Percentiles rank a stretch among this genome's conserved stretches.
Evolutionary conservation across 2,329 filamentous ascomycete genomes (phyloP).

Genomic region (Pseudogymnoascus sp.): DNA sequence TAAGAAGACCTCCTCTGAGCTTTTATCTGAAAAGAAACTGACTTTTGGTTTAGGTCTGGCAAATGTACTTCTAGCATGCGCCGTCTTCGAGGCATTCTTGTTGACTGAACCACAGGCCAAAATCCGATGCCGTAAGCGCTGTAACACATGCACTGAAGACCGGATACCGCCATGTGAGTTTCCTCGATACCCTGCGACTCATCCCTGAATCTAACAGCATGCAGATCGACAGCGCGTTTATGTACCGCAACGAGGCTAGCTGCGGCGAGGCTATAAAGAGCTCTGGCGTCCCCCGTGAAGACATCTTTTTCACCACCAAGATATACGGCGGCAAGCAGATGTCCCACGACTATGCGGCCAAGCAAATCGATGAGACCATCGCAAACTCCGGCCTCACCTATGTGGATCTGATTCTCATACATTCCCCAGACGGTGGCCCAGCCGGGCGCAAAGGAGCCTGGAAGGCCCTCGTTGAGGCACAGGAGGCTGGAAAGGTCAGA

Average conservation of each 20-base stretch:
- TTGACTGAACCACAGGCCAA: not conserved
- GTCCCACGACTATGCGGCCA: conserved; percentile 58
- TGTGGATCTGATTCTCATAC: conserved; percentile 59
- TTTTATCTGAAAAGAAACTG: not conserved
- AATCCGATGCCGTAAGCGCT: not conserved
- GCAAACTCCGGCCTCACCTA: conserved; percentile 52
- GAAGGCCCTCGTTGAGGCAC: conserved; percentile 55
- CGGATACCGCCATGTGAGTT: conserved; percentile 48
- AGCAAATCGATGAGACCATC: conserved; percentile 56
- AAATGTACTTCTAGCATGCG: not conserved
- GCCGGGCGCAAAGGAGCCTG: conserved; percentile 51
- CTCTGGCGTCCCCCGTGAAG: conserved; percentile 43
- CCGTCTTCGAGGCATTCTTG: not conserved
- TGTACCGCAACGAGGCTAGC: conserved; percentile 51
- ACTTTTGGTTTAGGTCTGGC: conserved; percentile 4
- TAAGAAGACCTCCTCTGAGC: conserved; percentile 28
- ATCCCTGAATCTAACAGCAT: conserved; percentile 9
- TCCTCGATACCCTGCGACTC: not conserved
- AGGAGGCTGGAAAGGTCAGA: conserved; percentile 53
- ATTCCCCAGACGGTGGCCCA: conserved; percentile 52
- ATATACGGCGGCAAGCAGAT: conserved; percentile 43
- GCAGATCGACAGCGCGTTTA: conserved; percentile 50
- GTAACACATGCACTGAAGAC: conserved; percentile 43
- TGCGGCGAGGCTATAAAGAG: conserved; percentile 45
- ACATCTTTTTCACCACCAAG: conserved; percentile 58